Evolutionary conservation across 2,329 filamentous ascomycete species (phyloP), one percentile per base, ranked within the genome.

Genomic region (Stachybotrys elegans): DNA sequence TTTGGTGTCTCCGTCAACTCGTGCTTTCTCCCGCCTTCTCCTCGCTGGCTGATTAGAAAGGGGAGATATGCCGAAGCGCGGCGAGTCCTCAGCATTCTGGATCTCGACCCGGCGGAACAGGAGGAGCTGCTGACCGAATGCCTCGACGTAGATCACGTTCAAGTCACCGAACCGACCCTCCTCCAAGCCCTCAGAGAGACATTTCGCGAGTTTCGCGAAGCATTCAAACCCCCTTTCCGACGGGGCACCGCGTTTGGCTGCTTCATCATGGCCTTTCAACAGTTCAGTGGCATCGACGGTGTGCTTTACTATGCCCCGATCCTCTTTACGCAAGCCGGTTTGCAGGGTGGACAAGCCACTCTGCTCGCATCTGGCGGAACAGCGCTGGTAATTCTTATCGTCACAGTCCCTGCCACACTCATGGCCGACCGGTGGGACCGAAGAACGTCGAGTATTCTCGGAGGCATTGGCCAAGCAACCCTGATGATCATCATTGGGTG

Each of bases 231-330:
- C 0, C 61, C 65, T 1, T 69, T 69, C 8, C 63, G 75, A 2
- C 56, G 58, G 2, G 67, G 73, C 3, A 77, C 75, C 1, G 55
- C 67, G 0, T 70, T 82, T 16, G 79, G 71, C 1, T 70, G 76
- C 6, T 82, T 82, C 45, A 59, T 83, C 19, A 71, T 83, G 66
- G 72, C 65, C 1, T 74, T 81, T 63, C 74, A 81, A 46, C 80
- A 83, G 39, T 65, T 83, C 11, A 73, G 67, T 16, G 79, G 80
- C 0, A 82, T 83, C 31, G 79, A 84, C 29, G 79, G 77, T 1
- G 71, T 83, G 0, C 62, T 83, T 3, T 81, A 79, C 48, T 84
- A 84, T 44, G 77, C 79, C 0, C 80, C 81, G 0, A 64, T 76
- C 1, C 61, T 84, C 0, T 83, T 84, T 50, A 65, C 71, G 17